Evolutionary conservation across 2,329 filamentous ascomycete genomes (phyloP).

Genomic region (Aspergillus ochraceus): DNA sequence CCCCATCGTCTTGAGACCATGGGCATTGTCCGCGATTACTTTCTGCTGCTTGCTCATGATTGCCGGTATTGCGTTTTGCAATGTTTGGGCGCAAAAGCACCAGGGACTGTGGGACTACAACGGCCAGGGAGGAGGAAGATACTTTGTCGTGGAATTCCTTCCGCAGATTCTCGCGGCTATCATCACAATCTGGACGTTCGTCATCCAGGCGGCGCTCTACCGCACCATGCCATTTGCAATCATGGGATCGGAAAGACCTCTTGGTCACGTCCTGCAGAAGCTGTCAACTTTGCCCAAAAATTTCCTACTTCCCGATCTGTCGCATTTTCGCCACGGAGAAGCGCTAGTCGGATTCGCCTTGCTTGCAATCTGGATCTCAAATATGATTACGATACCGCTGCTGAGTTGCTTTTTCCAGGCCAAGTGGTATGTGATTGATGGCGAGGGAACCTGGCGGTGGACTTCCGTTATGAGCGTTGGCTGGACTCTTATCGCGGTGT

Average conservation of each 20-base stretch:
- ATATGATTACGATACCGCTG: constrained; percentile 74
- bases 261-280: constrained; percentile 63
- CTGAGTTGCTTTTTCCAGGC: constrained; percentile 74
- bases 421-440: constrained; percentile 60
- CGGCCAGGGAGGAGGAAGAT: constrained; percentile 68
- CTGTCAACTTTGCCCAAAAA: constrained; percentile 60
- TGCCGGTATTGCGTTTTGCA: constrained; percentile 69
- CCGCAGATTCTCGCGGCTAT: constrained; percentile 73
- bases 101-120: constrained; percentile 68
- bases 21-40: constrained; percentile 62
- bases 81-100: constrained; percentile 64
- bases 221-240: constrained; percentile 75
- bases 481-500: constrained; percentile 75
- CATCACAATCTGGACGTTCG: constrained; percentile 74
- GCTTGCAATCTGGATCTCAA: constrained; percentile 71
- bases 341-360: constrained; percentile 66
- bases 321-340: constrained; percentile 68
- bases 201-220: constrained; percentile 71
- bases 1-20: constrained; percentile 68
- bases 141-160: constrained; percentile 84
- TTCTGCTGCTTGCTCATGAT: constrained; percentile 68
- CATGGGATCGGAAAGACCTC: constrained; percentile 66
- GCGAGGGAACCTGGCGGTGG: constrained; percentile 71
- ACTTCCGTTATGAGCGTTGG: constrained; percentile 73
- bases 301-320: constrained; percentile 67